Conservation (phyloP, 805 yeast species). For the Lipomyces starkeyi region DNA sequence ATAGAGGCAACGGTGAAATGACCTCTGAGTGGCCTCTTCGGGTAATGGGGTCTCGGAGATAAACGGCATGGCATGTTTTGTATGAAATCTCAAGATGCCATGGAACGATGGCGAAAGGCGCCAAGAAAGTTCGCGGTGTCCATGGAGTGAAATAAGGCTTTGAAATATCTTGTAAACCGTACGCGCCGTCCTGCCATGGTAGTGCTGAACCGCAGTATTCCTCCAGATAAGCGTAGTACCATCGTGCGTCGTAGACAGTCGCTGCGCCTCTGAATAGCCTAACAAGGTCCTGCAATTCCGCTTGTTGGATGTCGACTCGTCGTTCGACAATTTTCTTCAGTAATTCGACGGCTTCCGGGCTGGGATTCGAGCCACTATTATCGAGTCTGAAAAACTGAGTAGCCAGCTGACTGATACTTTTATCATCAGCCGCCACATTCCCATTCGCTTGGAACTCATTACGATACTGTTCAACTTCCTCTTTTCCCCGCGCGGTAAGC, state of each 20-base stretch:
- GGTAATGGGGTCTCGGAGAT: constrained; percentile 94
- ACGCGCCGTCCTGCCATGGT: constrained; percentile 83
- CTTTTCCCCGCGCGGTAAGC: constrained; percentile 33
- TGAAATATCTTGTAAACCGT: constrained; percentile 76
- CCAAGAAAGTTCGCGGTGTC: constrained; percentile 91
- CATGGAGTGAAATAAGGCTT: constrained; percentile 95
- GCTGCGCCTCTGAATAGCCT: constrained; percentile 30
- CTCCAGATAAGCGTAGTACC: constrained; percentile 34
- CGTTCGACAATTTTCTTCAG: not conserved
- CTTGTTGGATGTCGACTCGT: constrained; percentile 5
- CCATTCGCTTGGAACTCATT: not conserved
- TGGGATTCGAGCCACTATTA: not conserved
- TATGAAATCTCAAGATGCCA: constrained; percentile 90
- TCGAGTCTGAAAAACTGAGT: not conserved
- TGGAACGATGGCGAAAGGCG: constrained; percentile 91
- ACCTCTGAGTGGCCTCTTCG: constrained; percentile 97
- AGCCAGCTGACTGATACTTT: not conserved
- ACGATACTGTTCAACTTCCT: constrained; percentile 36
- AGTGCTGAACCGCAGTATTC: constrained; percentile 44
- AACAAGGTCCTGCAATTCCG: constrained; percentile 15
- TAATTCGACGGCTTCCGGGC: constrained; percentile 6
- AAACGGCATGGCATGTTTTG: constrained; percentile 94
- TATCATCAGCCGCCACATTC: not conserved
- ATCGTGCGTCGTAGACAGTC: constrained; percentile 35
- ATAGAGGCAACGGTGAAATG: constrained; percentile 82